These are phyloP conservation scores for Cyclotella baltica DNA, from an alignment of 108 stramenopile genomes.

Conservation along the genomic window DNA sequence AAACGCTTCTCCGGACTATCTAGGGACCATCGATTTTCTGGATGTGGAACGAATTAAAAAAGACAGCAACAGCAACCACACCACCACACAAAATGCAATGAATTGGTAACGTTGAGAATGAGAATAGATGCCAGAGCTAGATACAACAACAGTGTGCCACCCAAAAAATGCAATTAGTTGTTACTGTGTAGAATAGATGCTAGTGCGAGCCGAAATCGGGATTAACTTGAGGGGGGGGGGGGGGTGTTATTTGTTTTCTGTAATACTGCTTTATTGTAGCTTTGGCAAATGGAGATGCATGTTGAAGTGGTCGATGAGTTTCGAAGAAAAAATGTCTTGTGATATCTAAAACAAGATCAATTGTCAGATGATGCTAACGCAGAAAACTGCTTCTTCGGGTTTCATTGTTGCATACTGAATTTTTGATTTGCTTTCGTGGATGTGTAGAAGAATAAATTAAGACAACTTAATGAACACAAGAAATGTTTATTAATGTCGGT, in stretches of 20 bases:
- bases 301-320: constrained; percentile 47
- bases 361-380: background rate
- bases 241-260: constrained; percentile 68
- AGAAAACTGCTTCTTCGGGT: background rate
- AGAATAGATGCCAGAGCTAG: constrained; percentile 66
- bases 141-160: too few species aligned
- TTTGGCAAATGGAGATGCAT: constrained; percentile 63
- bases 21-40: constrained; percentile 59
- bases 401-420: background rate
- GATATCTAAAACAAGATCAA: constrained; percentile 14
- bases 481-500: too few species aligned
- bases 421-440: too few species aligned
- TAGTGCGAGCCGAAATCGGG: constrained; percentile 65
- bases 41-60: constrained; percentile 13
- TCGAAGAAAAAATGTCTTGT: constrained; percentile 27
- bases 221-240: constrained; percentile 55
- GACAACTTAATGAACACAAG: too few species aligned
- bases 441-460: too few species aligned
- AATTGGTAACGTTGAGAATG: constrained; percentile 66
- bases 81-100: constrained; percentile 8
- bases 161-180: too few species aligned
- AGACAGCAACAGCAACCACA: constrained; percentile 20
- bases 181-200: too few species aligned
- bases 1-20: constrained; percentile 63
- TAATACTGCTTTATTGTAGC: constrained; percentile 56